A percentile compares a stretch with the other conserved stretches of the same genome.
Evolutionary conservation across 2,329 filamentous ascomycete genomes (phyloP).

Genomic region (Rhinocladiella mackenziei): DNA sequence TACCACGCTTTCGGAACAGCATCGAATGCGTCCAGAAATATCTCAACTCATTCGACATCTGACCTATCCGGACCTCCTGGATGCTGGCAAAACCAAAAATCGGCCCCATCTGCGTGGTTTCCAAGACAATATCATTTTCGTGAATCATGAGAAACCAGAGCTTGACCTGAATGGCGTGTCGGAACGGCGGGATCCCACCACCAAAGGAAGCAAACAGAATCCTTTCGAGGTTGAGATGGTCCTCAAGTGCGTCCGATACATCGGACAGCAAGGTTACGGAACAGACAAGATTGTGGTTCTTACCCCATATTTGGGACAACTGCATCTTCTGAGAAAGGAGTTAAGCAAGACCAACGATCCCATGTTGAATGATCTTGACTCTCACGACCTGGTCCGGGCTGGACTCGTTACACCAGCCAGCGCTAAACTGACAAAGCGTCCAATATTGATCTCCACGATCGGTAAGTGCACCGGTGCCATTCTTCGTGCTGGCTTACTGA

Average conservation of each 20-base stretch:
- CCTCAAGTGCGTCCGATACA: constrained; percentile 60
- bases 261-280: constrained; percentile 68
- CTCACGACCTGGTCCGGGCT: constrained; percentile 57
- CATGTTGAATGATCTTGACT: constrained; percentile 65
- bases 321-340: constrained; percentile 53
- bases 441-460: constrained; percentile 63
- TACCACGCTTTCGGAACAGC: constrained; percentile 56
- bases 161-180: constrained; percentile 39
- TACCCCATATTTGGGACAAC: constrained; percentile 68
- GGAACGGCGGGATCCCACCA: constrained; percentile 50
- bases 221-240: constrained; percentile 63
- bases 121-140: constrained; percentile 58
- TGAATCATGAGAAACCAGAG: constrained; percentile 61
- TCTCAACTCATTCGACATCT: constrained; percentile 55
- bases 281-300: constrained; percentile 63
- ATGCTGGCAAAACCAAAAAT: constrained; percentile 49
- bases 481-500: constrained; percentile 1
- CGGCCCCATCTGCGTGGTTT: constrained; percentile 55
- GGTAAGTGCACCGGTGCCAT: constrained; percentile 42
- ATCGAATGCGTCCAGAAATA: constrained; percentile 67
- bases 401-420: constrained; percentile 57
- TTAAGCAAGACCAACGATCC: constrained; percentile 59
- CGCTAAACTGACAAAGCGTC: constrained; percentile 50
- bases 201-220: constrained; percentile 59
- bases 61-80: constrained; percentile 60